Evolutionary conservation across 345 rosid species (phyloP).

Genomic region (Citrus australasica): DNA sequence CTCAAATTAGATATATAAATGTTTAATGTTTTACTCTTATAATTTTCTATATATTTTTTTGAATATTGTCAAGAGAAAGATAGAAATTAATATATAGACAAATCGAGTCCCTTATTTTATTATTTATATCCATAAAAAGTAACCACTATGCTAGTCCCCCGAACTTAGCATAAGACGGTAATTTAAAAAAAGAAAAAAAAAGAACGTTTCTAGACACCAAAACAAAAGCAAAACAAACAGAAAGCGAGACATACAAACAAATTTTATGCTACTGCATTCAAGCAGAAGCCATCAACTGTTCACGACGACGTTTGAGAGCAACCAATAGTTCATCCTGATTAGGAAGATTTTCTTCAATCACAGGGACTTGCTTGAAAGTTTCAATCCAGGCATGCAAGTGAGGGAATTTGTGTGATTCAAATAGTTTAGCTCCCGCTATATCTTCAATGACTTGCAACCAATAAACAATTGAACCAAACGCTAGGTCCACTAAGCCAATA

Average conservation of each 20-base stretch:
- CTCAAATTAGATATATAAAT: no score
- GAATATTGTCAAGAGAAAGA: no score
- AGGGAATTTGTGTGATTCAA: not conserved
- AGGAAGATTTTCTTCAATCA: not conserved
- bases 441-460: not conserved
- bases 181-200: not conserved
- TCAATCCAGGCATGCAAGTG: not conserved
- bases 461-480: not conserved
- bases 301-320: not conserved
- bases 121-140: no score
- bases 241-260: not conserved
- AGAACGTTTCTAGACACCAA: accelerated
- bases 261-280: not conserved
- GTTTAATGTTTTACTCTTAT: no score
- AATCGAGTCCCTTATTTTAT: no score
- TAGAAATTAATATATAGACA: no score
- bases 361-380: not conserved
- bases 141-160: no score
- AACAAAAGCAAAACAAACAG: not conserved
- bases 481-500: slow-evolving; percentile 1
- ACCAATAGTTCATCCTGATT: not conserved
- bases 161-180: not conserved
- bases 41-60: no score
- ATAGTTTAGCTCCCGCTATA: not conserved
- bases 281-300: not conserved